Evolutionary conservation across 2,329 filamentous ascomycete species (phyloP), one percentile per base, ranked within the genome.

Genomic region (Ramichloridium luteum): DNA sequence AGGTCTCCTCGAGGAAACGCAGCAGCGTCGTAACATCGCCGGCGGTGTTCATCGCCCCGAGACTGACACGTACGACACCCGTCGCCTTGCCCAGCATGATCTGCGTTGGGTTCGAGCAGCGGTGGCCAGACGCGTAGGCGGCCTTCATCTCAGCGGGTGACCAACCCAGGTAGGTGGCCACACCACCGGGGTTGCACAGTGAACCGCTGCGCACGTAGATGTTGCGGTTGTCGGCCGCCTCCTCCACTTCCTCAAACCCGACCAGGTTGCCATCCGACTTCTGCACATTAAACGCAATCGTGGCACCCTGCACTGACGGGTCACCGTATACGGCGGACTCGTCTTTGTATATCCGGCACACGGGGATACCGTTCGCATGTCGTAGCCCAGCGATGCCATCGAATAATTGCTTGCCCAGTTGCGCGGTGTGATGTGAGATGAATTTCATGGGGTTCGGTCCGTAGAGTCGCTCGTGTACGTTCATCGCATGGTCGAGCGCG

Each of bases 11-110:
- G 12, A 57, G 28, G 38, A 57, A 57, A 8, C 40, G 30, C 8
- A 90, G 41, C 31, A 96, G 80, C 4, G 58, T 63, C 22, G 76
- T 61, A 10, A 76, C 61, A 39, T 77, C 74, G 3, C 57, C 51
- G 13, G 60, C 49, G 2, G 68, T 74, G 38, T 66, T 74, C 69
- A 74, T 74, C 9, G 72, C 71, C 0, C 74, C 74, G 2, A 78
- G 55, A 36, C 70, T 74, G 4, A 66, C 68, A 13, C 74, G 61
- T 5, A 76, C 69, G 26, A 77, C 70, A 1, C 74, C 74, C 15
- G 71, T 73, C 2, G 71, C 64, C 27, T 66, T 60, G 12, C 67
- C 64, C 8, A 67, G 55, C 36, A 73, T 64, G 15, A 74, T 47
- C 39, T 70, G 65, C 13, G 64, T 58, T 2, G 66, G 67, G 15